phyloP scores from a whole-genome alignment of 2,329 filamentous ascomycete species.

The Didymella keratinophila region DNA sequence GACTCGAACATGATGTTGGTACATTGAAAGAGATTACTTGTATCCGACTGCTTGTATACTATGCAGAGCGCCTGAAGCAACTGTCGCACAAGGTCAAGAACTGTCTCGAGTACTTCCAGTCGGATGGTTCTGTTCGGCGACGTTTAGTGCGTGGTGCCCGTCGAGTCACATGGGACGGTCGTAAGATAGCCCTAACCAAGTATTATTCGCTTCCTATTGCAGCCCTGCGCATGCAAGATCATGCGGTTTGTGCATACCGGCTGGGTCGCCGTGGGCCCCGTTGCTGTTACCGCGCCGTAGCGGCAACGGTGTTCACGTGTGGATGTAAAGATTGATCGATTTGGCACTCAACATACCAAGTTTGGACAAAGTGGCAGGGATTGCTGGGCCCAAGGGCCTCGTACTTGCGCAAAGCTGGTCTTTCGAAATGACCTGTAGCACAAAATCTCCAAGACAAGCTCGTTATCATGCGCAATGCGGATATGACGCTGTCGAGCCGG shows the following conservation, averaged over 20 bases:
- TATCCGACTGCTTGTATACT: neutral
- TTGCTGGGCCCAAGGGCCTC: neutral
- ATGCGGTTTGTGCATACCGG: constrained; percentile 3
- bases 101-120: neutral
- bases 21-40: neutral
- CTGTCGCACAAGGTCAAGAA: neutral
- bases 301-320: neutral
- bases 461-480: neutral
- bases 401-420: neutral
- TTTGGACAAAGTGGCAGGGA: neutral
- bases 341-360: neutral
- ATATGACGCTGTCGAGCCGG: neutral
- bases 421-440: constrained; percentile 1
- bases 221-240: constrained; percentile 1
- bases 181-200: neutral
- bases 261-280: constrained; percentile 12
- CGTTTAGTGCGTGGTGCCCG: neutral
- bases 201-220: neutral
- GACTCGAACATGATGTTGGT: neutral
- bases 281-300: neutral
- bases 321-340: neutral
- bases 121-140: neutral
- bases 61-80: neutral
- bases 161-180: neutral
- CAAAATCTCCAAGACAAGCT: neutral